Base-by-base conservation (phyloP, 495 filamentous ascomycete genomes). In the Hypoxylon fragiforme region DNA sequence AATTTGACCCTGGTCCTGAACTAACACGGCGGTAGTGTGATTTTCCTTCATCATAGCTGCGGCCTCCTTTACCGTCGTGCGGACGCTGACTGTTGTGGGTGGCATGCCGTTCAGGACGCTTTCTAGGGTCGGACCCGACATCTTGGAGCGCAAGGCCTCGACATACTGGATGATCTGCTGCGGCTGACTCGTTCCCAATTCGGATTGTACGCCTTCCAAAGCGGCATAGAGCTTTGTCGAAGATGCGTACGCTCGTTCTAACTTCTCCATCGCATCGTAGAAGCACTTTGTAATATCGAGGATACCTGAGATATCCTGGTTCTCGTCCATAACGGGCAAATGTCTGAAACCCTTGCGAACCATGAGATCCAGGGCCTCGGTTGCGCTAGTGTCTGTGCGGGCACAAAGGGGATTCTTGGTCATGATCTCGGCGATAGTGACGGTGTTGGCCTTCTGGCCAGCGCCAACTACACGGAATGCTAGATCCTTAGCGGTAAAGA, bases 281-380 rank as follows among this genome's bases (percentile, higher is more conserved):
- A 98, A 98, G 75, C 94, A 98, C 73, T 97, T 98, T 20, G 94
- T 98, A 65, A 98, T 98, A 77, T 98, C 94, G 37, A 98, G 79
- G 55, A 98, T 91, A 74, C 94, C 94, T 13, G 92, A 96, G 50
- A 98, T 98, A 67, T 98, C 91, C 68, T 97, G 92, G 72, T 97
- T 96, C 78, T 98, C 94, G 70, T 98, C 94, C 94, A 98, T 98
- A 36, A 98, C 94, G 2, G 94, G 94, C 55, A 98, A 72, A 81
- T 98, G 94, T 63, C 94, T 82, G 77, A 98, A 98, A 11, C 94
- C 94, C 73, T 97, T 98, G 49, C 91, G 80, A 40, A 98, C 94
- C 94, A 98, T 98, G 41, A 98, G 79, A 68, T 98, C 92, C 52
- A 98, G 76, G 18, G 94, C 94, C 74, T 98, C 94, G 32, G 94